These are phyloP conservation scores for Trypanosoma scelopori DNA, from an alignment of 208 protist genomes.

Conservation along the genomic window DNA sequence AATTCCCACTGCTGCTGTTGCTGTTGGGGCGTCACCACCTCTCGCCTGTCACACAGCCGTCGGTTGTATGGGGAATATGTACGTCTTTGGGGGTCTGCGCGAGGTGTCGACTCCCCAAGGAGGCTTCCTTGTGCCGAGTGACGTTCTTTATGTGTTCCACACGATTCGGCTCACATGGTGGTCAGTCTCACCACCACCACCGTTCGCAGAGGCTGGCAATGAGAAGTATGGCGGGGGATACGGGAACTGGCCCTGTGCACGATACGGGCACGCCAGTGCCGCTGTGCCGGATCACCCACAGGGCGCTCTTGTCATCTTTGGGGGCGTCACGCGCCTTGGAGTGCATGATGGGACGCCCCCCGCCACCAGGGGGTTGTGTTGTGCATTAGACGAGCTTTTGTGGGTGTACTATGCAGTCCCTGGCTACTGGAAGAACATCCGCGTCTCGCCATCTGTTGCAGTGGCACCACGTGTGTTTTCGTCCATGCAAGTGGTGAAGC, in stretches of 20 bases:
- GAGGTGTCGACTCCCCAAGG: background rate
- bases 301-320: constrained; percentile 26
- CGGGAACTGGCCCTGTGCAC: constrained; percentile 45
- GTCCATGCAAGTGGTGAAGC: constrained; percentile 28
- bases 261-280: constrained; percentile 51
- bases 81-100: constrained; percentile 47
- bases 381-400: constrained; percentile 44
- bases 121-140: constrained; percentile 24
- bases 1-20: no score
- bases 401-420: constrained; percentile 45
- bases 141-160: constrained; percentile 46
- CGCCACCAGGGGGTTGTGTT: constrained; percentile 19
- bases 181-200: constrained; percentile 8
- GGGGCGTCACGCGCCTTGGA: constrained; percentile 24
- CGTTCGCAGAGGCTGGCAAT: background rate
- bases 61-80: constrained; percentile 34
- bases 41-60: constrained; percentile 56
- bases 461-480: constrained; percentile 41
- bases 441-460: constrained; percentile 27
- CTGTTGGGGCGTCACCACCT: constrained; percentile 23
- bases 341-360: background rate
- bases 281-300: constrained; percentile 32
- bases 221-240: background rate
- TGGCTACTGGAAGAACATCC: constrained; percentile 46
- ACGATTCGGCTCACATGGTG: constrained; percentile 36